Base-by-base conservation (phyloP, 2,329 filamentous ascomycete genomes). In the Penicillium sp. region DNA sequence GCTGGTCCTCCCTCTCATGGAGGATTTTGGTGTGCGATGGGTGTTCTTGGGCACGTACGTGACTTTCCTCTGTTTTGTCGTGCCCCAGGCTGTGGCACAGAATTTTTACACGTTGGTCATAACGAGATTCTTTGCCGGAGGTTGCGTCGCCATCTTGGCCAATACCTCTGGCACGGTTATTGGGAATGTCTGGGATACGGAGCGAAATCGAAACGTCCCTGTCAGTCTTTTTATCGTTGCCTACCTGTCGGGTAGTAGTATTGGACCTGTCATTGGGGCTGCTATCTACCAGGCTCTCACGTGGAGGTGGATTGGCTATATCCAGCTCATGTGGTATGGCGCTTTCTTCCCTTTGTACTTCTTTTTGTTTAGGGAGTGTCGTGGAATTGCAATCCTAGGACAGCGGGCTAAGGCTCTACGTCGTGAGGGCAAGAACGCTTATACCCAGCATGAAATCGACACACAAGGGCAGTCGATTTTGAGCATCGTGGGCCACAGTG, bases 71-170 rank as follows among this genome's bases (percentile, higher is more conserved):
- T 69, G 77, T 21, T 79, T 78, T 55, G 64, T 78, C 6, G 68
- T 81, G 10, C 75, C 76, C 0, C 76, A 77, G 55, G 77, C 72
- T 0, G 54, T 79, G 9, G 78, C 78, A 0, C 71, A 71, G 15
- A 80, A 78, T 57, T 79, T 79, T 49, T 77, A 76, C 10, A 79
- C 78, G 0, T 55, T 80, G 5, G 66, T 80, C 1, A 68, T 78
- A 3, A 75, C 74, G 2, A 70, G 78, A 0, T 76, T 78, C 47
- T 75, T 81, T n/a, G 75, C 75, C 2, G 78, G 78, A 1, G 72
- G 74, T 1, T 75, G 72, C 55, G 73, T 75, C 8, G 70, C 74
- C 0, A 71, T 77, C 5, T 65, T 77, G 0, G 72, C 72, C 2
- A 78, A 79, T 52, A 69, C 67, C 5, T 59, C 65, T 3, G 71